These are phyloP conservation scores for Ganoderma resinaceum DNA, from an alignment of 1,284 basidiomycete genomes.

Conservation along the genomic window DNA sequence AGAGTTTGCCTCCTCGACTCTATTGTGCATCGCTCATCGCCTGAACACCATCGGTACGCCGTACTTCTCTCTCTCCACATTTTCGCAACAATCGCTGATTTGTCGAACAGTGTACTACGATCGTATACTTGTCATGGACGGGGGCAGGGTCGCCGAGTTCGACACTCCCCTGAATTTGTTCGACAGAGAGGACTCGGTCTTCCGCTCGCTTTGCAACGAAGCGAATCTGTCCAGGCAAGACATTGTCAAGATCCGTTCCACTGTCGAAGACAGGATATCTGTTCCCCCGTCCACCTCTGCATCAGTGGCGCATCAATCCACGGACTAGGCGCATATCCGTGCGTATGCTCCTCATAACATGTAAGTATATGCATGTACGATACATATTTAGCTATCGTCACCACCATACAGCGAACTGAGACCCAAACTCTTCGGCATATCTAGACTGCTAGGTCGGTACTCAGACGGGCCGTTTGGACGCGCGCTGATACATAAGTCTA, in stretches of 20 bases:
- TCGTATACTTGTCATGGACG: constrained; percentile 78
- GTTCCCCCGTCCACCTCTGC: constrained; percentile 16
- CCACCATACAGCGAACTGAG: no score
- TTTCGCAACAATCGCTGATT: not conserved
- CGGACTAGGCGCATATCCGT: not conserved
- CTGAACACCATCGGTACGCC: constrained; percentile 74
- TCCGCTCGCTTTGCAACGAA: constrained; percentile 80
- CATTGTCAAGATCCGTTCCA: constrained; percentile 51
- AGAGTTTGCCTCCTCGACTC: constrained; percentile 67
- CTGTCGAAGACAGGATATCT: constrained; percentile 17
- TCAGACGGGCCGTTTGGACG: no score
- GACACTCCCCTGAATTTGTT: constrained; percentile 83
- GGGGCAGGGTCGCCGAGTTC: constrained; percentile 74
- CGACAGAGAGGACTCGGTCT: constrained; percentile 72
- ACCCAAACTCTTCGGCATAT: no score
- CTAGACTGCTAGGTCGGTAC: no score
- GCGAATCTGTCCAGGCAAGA: constrained; percentile 67
- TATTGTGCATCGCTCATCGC: constrained; percentile 81
- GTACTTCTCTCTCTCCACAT: not conserved
- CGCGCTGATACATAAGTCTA: no score
- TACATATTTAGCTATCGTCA: not conserved
- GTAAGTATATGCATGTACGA: not conserved
- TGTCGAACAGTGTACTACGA: constrained; percentile 70
- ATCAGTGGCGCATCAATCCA: not conserved
- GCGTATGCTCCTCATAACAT: not conserved